phyloP scores from a whole-genome alignment of 2,329 filamentous ascomycete species.

The Monilinia aucupariae region DNA sequence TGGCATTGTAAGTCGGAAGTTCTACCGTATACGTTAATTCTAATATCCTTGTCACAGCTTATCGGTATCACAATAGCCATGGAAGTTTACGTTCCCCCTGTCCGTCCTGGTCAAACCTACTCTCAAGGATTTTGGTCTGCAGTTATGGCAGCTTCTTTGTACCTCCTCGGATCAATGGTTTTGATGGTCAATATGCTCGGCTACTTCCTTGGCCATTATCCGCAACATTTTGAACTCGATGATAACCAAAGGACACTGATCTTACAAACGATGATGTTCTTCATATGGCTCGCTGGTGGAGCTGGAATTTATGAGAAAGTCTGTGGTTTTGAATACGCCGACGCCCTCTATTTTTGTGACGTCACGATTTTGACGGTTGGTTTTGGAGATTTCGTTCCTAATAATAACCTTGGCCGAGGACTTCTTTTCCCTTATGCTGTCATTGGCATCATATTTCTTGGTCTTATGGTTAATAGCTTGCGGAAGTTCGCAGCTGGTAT shows the following conservation, averaged over 20 bases:
- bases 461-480: constrained; percentile 61
- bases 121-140: constrained; percentile 68
- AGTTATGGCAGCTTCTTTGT: constrained; percentile 57
- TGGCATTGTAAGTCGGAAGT: constrained; percentile 50
- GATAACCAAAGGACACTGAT: constrained; percentile 65
- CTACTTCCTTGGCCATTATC: constrained; percentile 63
- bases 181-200: constrained; percentile 66
- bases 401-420: constrained; percentile 48
- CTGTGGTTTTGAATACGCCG: constrained; percentile 53
- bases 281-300: constrained; percentile 62
- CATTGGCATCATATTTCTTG: constrained; percentile 63
- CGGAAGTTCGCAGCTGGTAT: constrained; percentile 55
- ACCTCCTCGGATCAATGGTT: constrained; percentile 56
- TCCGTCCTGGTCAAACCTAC: constrained; percentile 46
- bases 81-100: constrained; percentile 46
- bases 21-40: background rate
- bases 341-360: constrained; percentile 57
- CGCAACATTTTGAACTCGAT: constrained; percentile 59
- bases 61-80: constrained; percentile 54
- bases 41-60: constrained; percentile 38
- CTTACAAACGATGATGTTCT: constrained; percentile 64
- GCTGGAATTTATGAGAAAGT: constrained; percentile 55
- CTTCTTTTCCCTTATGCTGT: constrained; percentile 63
- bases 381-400: constrained; percentile 56
- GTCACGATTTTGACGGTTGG: constrained; percentile 57